Base-by-base conservation (phyloP, 2,329 filamentous ascomycete genomes). In the Fusarium dlaminii region DNA sequence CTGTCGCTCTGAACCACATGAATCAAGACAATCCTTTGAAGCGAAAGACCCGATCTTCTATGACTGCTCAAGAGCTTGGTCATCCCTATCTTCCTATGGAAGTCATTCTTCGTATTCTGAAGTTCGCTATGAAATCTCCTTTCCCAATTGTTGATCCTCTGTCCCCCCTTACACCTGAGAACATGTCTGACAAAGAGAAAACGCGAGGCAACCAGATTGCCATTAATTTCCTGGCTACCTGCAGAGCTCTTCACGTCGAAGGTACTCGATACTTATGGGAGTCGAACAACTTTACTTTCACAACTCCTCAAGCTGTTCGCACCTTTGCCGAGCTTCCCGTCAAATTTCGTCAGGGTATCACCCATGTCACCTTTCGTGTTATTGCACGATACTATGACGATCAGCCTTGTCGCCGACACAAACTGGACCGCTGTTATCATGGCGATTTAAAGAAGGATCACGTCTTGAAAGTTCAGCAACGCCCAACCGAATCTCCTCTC, bases 361-460 rank as follows among this genome's bases (percentile, higher is more conserved):
- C 82, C 30, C 80, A 85, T 63, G 79, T 88, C 74, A 89, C 82
- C 34, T 80, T 90, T 45, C 87, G 88, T 46, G 81, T 90, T 75
- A 86, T 90, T 66, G 88, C 87, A 15, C 83, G 83, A 58, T 90
- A 88, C 77, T 90, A 88, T 68, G 87, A 89, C 63, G 87, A 90
- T 55, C 82, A 86, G 52, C 80, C 78, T 7, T 56, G 61, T 52
- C 80, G 81, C 17, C 83, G 82, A 42, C 86, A 86, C 70, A 84
- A 82, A 69, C 79, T 86, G 49, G 81, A 81, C 32, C 80, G 79
- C 29, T 79, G 79, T 14, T 85, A 88, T 70, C 86, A 88, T 68
- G 78, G 80, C 5, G 82, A 83, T 46, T 72, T 87, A 46, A 84
- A 81, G 66, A 84, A 81, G 59, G 80, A 84, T 12, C 80, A 86